A percentile compares a stretch with the other conserved stretches of the same genome.
phyloP scores from a whole-genome alignment of 2,329 filamentous ascomycete genomes.

The Fusarium sp. region DNA sequence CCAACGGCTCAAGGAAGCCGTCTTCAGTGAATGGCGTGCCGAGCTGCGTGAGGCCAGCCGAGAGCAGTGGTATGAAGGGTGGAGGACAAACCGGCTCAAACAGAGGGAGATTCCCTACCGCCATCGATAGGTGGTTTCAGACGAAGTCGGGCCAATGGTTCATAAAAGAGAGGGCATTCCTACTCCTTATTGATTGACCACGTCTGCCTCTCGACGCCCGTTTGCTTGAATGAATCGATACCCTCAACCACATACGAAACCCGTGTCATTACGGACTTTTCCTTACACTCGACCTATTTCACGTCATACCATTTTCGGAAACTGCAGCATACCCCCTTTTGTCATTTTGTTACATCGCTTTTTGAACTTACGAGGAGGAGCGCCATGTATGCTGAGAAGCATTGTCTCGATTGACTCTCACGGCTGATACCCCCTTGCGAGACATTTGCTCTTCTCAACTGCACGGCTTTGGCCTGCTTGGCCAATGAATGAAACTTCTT shows the following conservation, averaged over 20 bases:
- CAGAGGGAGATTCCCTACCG: constrained; percentile 62
- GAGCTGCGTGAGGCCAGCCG: constrained; percentile 92
- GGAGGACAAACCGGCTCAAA: constrained; percentile 83
- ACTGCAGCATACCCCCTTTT: constrained; percentile 57
- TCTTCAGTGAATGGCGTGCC: constrained; percentile 93
- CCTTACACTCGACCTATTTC: constrained; percentile 40
- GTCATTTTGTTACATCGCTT: constrained; percentile 44
- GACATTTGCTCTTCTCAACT: constrained; percentile 26
- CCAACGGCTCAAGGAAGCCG: constrained; percentile 87
- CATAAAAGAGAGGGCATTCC: constrained; percentile 18
- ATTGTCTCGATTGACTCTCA: constrained; percentile 32
- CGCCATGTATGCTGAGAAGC: constrained; percentile 19
- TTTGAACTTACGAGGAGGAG: constrained; percentile 38
- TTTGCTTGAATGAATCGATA: constrained; percentile 22
- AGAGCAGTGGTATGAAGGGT: constrained; percentile 95
- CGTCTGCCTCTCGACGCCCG: constrained; percentile 22
- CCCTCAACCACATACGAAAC: constrained; percentile 37
- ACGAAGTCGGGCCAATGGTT: constrained; percentile 9
- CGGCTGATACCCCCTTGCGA: constrained; percentile 42
- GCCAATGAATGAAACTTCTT: constrained; percentile 24
- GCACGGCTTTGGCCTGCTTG: constrained; percentile 27
- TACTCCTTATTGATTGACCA: constrained; percentile 7
- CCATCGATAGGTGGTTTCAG: constrained; percentile 50
- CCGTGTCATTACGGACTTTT: constrained; percentile 38
- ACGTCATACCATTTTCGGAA: constrained; percentile 47